Percentiles rank a stretch among this genome's conserved stretches.
Evolutionary conservation across 257 asterid species (phyloP).

Genomic region (Solanum pinnatisectum): DNA sequence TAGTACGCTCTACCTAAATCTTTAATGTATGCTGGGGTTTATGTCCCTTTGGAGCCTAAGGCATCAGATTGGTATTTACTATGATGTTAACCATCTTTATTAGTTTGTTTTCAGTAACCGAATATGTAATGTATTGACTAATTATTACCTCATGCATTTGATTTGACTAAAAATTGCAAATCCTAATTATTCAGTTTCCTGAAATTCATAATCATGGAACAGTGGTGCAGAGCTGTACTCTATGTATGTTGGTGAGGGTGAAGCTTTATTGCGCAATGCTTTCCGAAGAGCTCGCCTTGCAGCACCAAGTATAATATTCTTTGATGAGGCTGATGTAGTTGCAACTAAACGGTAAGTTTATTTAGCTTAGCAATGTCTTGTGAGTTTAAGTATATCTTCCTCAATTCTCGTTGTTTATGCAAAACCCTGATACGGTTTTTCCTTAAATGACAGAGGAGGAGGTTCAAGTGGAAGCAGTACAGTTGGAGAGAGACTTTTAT

Average conservation of each 20-base stretch:
- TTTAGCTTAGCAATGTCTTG: neutral
- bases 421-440: neutral
- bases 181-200: neutral
- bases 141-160: neutral
- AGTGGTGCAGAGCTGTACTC: slow-evolving; percentile 92
- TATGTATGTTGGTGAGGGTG: slow-evolving; percentile 99
- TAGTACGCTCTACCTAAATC: neutral
- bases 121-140: neutral
- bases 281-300: slow-evolving; percentile 93
- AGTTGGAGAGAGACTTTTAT: slow-evolving; percentile 84
- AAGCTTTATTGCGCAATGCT: slow-evolving; percentile 78
- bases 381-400: neutral
- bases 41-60: neutral
- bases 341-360: slow-evolving; percentile 67
- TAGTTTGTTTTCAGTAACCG: neutral
- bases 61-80: neutral
- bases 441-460: slow-evolving; percentile 60
- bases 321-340: slow-evolving; percentile 90
- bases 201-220: slow-evolving; percentile 12
- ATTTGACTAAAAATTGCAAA: neutral
- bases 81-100: neutral
- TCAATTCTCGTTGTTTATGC: neutral
- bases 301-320: slow-evolving; percentile 92
- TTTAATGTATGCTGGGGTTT: neutral
- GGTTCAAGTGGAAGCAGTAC: slow-evolving; percentile 55